These are phyloP conservation scores for Tarenaya hassleriana DNA, from an alignment of 345 rosid species.

Conservation along the genomic window DNA sequence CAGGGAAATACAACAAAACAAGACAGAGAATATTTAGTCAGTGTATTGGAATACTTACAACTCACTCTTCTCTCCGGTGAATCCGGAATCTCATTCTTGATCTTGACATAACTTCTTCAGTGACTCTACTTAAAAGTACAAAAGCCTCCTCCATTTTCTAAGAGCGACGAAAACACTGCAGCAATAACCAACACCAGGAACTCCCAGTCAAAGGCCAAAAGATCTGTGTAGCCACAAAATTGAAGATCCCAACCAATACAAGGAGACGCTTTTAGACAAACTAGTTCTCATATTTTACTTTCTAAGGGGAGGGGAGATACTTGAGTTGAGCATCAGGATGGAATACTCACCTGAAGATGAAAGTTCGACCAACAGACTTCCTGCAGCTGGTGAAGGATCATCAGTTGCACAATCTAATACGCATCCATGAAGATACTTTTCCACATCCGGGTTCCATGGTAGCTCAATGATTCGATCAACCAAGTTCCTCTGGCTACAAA, in stretches of 20 bases:
- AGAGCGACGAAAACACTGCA: conserved; percentile 87
- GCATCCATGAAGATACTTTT: conserved; percentile 72
- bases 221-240: too few relatives aligned
- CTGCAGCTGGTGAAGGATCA: conserved; percentile 66
- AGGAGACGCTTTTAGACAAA: background rate
- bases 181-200: conserved; percentile 20
- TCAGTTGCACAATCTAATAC: conserved; percentile 62
- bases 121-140: conserved; percentile 29
- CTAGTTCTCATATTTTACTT: conserved; percentile 1
- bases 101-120: conserved; percentile 49
- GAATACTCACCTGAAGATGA: conserved; percentile 72
- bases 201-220: conserved; percentile 17
- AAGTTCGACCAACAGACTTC: conserved; percentile 79
- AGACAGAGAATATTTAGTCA: conserved; percentile 8
- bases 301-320: conserved; percentile 10
- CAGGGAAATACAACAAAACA: too few relatives aligned
- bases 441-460: conserved; percentile 87
- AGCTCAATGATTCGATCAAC: conserved; percentile 84
- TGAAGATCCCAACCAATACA: conserved; percentile 5
- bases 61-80: conserved; percentile 57
- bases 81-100: conserved; percentile 59
- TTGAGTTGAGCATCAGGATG: conserved; percentile 12
- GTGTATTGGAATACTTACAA: conserved; percentile 50
- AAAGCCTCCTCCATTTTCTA: conserved; percentile 59
- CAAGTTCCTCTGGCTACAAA: conserved; percentile 75